phyloP scores from a whole-genome alignment of 2,329 filamentous ascomycete genomes.

The Pseudogymnoascus sp. region DNA sequence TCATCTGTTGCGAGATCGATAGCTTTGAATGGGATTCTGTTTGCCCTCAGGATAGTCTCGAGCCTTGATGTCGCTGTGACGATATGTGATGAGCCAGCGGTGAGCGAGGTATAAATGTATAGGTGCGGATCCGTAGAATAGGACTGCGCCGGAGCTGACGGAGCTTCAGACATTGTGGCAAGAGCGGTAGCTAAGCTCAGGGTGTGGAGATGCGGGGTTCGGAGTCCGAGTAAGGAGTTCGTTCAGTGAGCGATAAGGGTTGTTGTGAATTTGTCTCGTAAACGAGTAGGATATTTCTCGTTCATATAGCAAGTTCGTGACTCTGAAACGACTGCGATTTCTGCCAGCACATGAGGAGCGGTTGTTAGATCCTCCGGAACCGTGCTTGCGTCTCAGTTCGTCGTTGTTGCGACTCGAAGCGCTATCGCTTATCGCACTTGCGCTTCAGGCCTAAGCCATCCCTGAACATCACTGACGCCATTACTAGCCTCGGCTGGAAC shows the following conservation, averaged over 20 bases:
- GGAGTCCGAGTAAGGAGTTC: background rate
- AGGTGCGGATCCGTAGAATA: slow-evolving; percentile 57
- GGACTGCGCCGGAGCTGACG: slow-evolving; percentile 21
- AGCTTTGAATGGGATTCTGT: slow-evolving; percentile 87
- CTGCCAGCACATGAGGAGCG: slow-evolving; percentile 5
- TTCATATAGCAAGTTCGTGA: background rate
- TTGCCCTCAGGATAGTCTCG: slow-evolving; percentile 91
- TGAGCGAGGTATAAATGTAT: slow-evolving; percentile 94
- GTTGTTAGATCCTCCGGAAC: slow-evolving; percentile 6
- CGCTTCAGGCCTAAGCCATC: slow-evolving; percentile 1
- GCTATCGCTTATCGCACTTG: slow-evolving; percentile 4
- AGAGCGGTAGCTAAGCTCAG: background rate
- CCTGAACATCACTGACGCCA: slow-evolving; percentile 4
- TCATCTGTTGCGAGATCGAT: slow-evolving; percentile 87
- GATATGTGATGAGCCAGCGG: slow-evolving; percentile 90
- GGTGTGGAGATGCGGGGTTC: slow-evolving; percentile 2
- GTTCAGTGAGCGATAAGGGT: background rate
- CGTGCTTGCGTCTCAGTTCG: slow-evolving; percentile 2
- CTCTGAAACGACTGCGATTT: slow-evolving; percentile 6
- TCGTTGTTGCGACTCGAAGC: slow-evolving; percentile 1
- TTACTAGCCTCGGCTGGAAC: background rate
- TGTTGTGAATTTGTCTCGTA: background rate
- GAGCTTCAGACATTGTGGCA: slow-evolving; percentile 21
- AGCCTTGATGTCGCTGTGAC: slow-evolving; percentile 91
- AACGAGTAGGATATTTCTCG: background rate